These are phyloP conservation scores for Aspergillus vadensis DNA, from an alignment of 2,329 filamentous ascomycete species.

Conservation along the genomic window DNA sequence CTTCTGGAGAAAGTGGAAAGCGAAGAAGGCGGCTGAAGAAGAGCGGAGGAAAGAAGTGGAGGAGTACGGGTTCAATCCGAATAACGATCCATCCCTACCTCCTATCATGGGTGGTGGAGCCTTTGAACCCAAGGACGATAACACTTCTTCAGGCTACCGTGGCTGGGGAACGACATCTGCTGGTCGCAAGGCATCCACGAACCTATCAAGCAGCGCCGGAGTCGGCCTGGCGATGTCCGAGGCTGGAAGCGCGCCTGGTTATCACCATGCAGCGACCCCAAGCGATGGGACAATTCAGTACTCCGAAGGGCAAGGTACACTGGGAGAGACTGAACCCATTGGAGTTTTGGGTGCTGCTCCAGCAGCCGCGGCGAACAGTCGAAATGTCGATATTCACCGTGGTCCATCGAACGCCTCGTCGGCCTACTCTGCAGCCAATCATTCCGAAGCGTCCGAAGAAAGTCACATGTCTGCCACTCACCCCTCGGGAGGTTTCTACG, in stretches of 20 bases:
- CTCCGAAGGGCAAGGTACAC: conserved; percentile 65
- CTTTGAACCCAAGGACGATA: conserved; percentile 69
- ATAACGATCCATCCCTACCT: conserved; percentile 81
- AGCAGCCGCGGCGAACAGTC: conserved; percentile 62
- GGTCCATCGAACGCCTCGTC: conserved; percentile 96
- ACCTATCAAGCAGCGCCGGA: conserved; percentile 71
- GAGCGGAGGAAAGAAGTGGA: conserved; percentile 93
- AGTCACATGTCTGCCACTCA: conserved; percentile 50
- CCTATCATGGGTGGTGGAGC: conserved; percentile 52
- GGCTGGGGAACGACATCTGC: conserved; percentile 86
- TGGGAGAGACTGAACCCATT: conserved; percentile 77
- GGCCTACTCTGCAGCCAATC: conserved; percentile 80
- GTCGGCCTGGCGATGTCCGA: conserved; percentile 71
- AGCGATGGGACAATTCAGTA: conserved; percentile 59
- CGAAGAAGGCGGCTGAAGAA: conserved; percentile 80
- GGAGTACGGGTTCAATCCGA: conserved; percentile 97
- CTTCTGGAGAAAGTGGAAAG: conserved; percentile 87
- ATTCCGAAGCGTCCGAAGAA: conserved; percentile 66
- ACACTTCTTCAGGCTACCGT: conserved; percentile 69
- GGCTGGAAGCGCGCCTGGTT: conserved; percentile 59
- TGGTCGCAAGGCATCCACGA: conserved; percentile 84
- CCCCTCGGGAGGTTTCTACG: conserved; percentile 55
- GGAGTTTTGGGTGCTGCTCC: conserved; percentile 74
- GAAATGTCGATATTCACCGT: conserved; percentile 72
- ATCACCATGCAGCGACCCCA: conserved; percentile 61